These are phyloP conservation scores for Annulohypoxylon stygium DNA, from an alignment of 495 filamentous ascomycete species.

Conservation along the genomic window DNA sequence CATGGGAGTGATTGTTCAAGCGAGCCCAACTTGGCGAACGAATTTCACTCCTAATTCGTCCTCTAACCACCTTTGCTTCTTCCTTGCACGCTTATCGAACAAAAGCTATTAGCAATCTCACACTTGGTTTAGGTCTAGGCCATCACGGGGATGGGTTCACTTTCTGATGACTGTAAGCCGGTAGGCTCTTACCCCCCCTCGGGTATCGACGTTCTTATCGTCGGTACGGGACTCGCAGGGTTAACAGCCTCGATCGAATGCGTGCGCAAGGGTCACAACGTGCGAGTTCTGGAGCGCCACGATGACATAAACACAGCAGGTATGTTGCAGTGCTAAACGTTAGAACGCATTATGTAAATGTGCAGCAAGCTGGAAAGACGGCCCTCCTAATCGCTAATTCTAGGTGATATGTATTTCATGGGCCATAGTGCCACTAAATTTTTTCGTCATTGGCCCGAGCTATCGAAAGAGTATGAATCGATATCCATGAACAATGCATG, in stretches of 20 bases:
- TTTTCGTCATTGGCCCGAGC: slow-evolving; percentile 69
- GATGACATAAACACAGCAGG: slow-evolving; percentile 57
- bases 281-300: slow-evolving; percentile 67
- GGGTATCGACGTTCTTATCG: slow-evolving; percentile 70
- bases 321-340: slow-evolving; percentile 27
- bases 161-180: slow-evolving; percentile 48
- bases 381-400: neutral
- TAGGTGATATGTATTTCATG: slow-evolving; percentile 71
- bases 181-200: slow-evolving; percentile 58
- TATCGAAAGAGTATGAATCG: slow-evolving; percentile 60
- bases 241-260: slow-evolving; percentile 75
- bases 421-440: slow-evolving; percentile 61
- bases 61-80: slow-evolving; percentile 4
- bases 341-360: neutral
- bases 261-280: slow-evolving; percentile 72
- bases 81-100: neutral
- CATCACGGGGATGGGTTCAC: slow-evolving; percentile 47
- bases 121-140: neutral
- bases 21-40: neutral
- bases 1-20: slow-evolving; percentile 10
- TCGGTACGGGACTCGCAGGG: slow-evolving; percentile 74
- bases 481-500: slow-evolving; percentile 63
- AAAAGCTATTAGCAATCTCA: neutral
- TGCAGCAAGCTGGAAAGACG: slow-evolving; percentile 19
- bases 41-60: neutral